Conservation (phyloP, 2,329 filamentous ascomycete species). For the Penicillium sp. region DNA sequence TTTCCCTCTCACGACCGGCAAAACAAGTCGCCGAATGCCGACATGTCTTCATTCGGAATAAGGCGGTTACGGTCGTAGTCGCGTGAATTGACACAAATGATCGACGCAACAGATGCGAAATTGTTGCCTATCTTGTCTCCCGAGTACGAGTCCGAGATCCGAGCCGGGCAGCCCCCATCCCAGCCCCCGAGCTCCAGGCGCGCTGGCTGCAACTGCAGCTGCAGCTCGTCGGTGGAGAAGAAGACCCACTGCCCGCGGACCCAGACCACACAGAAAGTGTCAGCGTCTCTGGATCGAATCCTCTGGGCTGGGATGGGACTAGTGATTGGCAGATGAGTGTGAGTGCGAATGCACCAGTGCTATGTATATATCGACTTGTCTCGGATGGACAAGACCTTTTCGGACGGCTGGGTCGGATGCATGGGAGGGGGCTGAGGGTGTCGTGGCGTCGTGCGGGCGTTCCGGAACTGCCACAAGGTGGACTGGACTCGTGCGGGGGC, state of each 20-base stretch:
- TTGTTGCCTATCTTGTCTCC: background rate
- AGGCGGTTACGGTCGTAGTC: background rate
- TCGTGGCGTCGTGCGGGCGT: constrained; percentile 1
- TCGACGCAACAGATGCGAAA: too few relatives aligned
- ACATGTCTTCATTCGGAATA: background rate
- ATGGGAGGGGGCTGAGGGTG: background rate
- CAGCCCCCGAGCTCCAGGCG: background rate
- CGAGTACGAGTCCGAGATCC: background rate
- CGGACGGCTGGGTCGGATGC: background rate
- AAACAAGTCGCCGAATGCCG: background rate
- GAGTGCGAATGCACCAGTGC: too few relatives aligned
- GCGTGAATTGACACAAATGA: background rate
- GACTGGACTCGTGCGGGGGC: background rate
- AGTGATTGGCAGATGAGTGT: background rate
- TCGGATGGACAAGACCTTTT: background rate
- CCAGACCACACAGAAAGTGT: background rate
- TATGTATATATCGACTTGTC: background rate
- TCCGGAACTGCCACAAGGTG: background rate
- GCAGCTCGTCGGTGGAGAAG: background rate
- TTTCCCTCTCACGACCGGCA: too few relatives aligned
- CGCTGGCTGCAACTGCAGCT: too few relatives aligned
- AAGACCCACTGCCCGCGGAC: background rate
- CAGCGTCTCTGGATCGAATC: background rate
- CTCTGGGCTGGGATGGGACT: background rate
- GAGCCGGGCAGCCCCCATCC: background rate